A percentile compares a stretch with the other conserved stretches of the same genome.
phyloP scores from a whole-genome alignment of 2,329 filamentous ascomycete species.

The Exophiala spinifera region DNA sequence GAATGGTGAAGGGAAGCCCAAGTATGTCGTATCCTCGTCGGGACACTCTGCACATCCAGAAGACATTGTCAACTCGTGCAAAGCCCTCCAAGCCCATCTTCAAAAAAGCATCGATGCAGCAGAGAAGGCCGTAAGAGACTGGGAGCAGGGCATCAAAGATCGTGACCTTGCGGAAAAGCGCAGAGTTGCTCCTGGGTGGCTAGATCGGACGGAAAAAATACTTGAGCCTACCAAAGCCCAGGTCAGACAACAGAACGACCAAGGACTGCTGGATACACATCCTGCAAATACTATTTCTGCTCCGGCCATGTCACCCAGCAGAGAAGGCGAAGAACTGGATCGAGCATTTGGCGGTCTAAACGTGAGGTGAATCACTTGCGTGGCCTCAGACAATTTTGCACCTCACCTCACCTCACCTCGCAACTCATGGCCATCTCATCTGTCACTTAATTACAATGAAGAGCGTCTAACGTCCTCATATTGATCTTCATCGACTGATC shows the following conservation, averaged over 20 bases:
- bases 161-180: slow-evolving; percentile 63
- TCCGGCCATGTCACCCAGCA: slow-evolving; percentile 41
- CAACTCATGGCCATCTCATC: background rate
- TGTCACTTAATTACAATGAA: background rate
- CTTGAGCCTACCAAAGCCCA: slow-evolving; percentile 48
- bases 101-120: slow-evolving; percentile 66
- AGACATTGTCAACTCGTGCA: slow-evolving; percentile 79
- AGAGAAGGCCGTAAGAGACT: slow-evolving; percentile 62
- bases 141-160: slow-evolving; percentile 62
- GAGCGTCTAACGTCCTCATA: background rate
- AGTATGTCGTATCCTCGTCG: slow-evolving; percentile 74
- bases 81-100: slow-evolving; percentile 73
- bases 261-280: slow-evolving; percentile 39
- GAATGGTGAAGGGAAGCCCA: slow-evolving; percentile 51
- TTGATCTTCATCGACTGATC: too few species aligned
- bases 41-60: slow-evolving; percentile 83
- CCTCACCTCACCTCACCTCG: slow-evolving; percentile 8
- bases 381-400: background rate
- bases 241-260: slow-evolving; percentile 19
- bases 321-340: slow-evolving; percentile 53
- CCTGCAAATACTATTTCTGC: slow-evolving; percentile 30
- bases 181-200: slow-evolving; percentile 61
- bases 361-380: slow-evolving; percentile 38
- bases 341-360: slow-evolving; percentile 51
- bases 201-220: slow-evolving; percentile 60